Base-by-base conservation (phyloP, 148 eudicot species). In the Vaccinium vitisidaea region DNA sequence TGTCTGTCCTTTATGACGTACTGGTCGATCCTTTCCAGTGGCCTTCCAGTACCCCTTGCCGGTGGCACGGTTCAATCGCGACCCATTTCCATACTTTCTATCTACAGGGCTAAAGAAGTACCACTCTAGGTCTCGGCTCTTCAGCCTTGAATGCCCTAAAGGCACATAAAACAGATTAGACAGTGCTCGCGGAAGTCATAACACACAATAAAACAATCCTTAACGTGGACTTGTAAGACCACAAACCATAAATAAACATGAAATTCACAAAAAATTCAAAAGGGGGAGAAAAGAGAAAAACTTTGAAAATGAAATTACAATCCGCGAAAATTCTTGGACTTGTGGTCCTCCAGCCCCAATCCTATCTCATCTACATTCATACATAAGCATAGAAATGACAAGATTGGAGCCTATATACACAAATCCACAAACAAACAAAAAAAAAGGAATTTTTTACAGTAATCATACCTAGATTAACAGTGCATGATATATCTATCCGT, bases 41-140 rank as follows among this genome's bases (percentile, higher is more conserved):
- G 89, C 91, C 81, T 89, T 87, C 91, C 91, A 89, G 70, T 87
- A 89, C 39, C 89, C 89, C 32, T 77, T 82, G 36, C 86, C 87
- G 2, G 90, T 88, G 15, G 88, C 88, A 46, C 90, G 87, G 75
- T 88, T 88, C 83, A 86, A 84, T 49, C 90, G 83, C 10, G 85
- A 88, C 19, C 90, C 90, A 84, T 84, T 88, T 3, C 85, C 88
- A 48, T 88, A 88, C 78, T 88, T 88, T 48, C 88, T 88, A 80
- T 88, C 90, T 82, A 84, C 80, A 49, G 88, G 88, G 63, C 90
- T 86, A 85, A 88, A 88, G 83, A 88, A 88, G 84, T 85, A 88
- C 88, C 88, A 88, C 55, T 88, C 88, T 49, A 82, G 61, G 86
- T 88, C 90, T 70, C 88, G 82, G 79, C 75, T 88, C 86, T 88